These are phyloP conservation scores for Nepenthes alata DNA, from an alignment of 179 eudicot species.

Conservation along the genomic window DNA sequence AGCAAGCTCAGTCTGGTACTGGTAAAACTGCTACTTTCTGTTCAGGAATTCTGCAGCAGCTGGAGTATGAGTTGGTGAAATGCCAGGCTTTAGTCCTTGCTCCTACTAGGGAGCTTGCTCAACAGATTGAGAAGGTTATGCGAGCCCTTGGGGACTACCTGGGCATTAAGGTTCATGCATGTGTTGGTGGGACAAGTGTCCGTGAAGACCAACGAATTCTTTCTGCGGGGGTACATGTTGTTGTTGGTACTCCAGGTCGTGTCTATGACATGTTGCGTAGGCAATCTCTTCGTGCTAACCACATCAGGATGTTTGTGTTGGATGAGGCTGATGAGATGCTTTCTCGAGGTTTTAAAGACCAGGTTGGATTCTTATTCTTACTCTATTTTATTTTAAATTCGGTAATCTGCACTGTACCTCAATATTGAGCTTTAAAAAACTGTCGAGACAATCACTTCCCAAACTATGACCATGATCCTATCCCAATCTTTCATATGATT, in stretches of 20 bases:
- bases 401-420: too few relatives aligned
- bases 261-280: conserved; percentile 29
- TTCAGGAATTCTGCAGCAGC: conserved; percentile 25
- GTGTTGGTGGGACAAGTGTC: conserved; percentile 31
- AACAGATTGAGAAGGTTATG: conserved; percentile 34
- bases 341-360: conserved; percentile 33
- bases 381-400: background rate
- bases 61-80: conserved; percentile 22
- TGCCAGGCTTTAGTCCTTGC: conserved; percentile 33
- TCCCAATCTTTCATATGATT: too few relatives aligned
- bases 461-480: too few relatives aligned
- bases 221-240: conserved; percentile 26
- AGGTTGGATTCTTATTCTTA: conserved; percentile 7
- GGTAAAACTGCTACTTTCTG: conserved; percentile 30
- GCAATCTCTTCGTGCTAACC: conserved; percentile 19
- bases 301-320: conserved; percentile 27
- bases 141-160: conserved; percentile 28
- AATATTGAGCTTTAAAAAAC: too few relatives aligned
- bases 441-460: too few relatives aligned
- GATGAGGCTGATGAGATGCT: conserved; percentile 39
- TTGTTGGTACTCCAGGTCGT: conserved; percentile 38
- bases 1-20: conserved; percentile 31
- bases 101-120: conserved; percentile 31
- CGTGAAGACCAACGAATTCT: conserved; percentile 30
- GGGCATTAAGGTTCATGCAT: conserved; percentile 31